Base-by-base conservation (phyloP, 345 rosid species). In the Acer yangbiense region DNA sequence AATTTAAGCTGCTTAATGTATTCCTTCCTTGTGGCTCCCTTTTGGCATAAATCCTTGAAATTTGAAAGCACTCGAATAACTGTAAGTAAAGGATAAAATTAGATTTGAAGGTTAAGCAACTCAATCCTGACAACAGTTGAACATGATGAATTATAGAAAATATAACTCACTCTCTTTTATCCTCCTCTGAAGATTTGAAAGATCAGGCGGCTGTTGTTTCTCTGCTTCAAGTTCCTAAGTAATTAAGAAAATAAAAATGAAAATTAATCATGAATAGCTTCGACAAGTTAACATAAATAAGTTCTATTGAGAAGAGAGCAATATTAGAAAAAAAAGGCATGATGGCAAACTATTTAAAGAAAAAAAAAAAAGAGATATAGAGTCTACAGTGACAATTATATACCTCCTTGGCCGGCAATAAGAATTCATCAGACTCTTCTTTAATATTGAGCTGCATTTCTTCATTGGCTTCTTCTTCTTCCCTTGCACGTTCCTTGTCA, bases 361-460 rank as follows among this genome's bases (percentile, higher is more conserved):
- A 27, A 18, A 72, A 66, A 25, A 25, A 68, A 27, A 63, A 58
- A 63, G 41, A 60, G 46, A 80, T 9, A 20, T 69, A 46, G 69
- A 0, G 66, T 9, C 41, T 54, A 8, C 62, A 71, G 74, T 71
- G 54, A 76, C 0, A 50, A 50, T 29, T 9, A 11, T 25, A 60
- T 3, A 96, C 99, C 97, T 94, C 90, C 80, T 89, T 75, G 52
- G 98, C 88, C 9, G 99, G 98, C 90, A 94, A 83, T 78, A 87
- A 86, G 84, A 96, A 94, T 69, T 85, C 95, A 81, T 93, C 97
- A 72, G 88, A 84, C 73, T 90, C 98, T 68, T 87, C 91, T 73
- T 79, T 79, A 73, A 87, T 91, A 77, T 83, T 84, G 14, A 88
- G 83, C 52, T 68, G 73, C 82, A 88, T 60, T 76, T 92, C 99